Percentiles rank a stretch among this genome's conserved stretches.
Evolutionary conservation across 108 stramenopile genomes (phyloP).

Genomic region (Stephanodiscus triporus): DNA sequence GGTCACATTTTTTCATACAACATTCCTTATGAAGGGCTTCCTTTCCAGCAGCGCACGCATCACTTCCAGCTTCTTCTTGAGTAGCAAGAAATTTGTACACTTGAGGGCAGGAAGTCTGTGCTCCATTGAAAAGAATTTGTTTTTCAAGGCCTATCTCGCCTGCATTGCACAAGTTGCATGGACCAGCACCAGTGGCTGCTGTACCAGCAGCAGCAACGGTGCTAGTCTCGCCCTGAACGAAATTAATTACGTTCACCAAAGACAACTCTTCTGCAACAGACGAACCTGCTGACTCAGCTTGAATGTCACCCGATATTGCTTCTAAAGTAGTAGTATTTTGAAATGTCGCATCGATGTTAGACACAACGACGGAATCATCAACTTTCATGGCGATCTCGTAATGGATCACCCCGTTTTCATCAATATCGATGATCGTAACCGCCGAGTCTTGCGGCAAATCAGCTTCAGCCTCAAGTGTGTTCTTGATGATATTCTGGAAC

Average conservation of each 20-base stretch:
- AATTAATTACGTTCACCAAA: slow-evolving; percentile 8
- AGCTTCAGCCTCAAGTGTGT: slow-evolving; percentile 18
- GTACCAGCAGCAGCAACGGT: background rate
- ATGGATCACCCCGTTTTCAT: slow-evolving; percentile 8
- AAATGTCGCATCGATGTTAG: background rate
- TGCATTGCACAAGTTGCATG: slow-evolving; percentile 43
- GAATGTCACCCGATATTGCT: slow-evolving; percentile 5
- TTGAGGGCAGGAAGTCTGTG: slow-evolving; percentile 41
- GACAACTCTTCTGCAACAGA: slow-evolving; percentile 12
- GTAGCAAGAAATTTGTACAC: slow-evolving; percentile 48
- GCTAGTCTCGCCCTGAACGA: slow-evolving; percentile 17
- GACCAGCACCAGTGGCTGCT: slow-evolving; percentile 29
- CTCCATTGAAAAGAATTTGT: slow-evolving; percentile 48
- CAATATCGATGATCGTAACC: slow-evolving; percentile 22
- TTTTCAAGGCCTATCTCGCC: slow-evolving; percentile 37
- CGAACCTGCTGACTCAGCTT: slow-evolving; percentile 11
- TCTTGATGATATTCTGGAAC: slow-evolving; percentile 19
- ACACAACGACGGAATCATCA: background rate
- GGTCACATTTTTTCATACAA: slow-evolving; percentile 47
- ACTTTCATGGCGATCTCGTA: slow-evolving; percentile 9
- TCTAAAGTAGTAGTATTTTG: slow-evolving; percentile 16
- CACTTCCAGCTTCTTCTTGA: slow-evolving; percentile 45
- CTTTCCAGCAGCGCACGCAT: slow-evolving; percentile 36
- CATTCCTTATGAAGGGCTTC: slow-evolving; percentile 43
- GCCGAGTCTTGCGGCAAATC: slow-evolving; percentile 10